These are phyloP conservation scores for Hydnum rufescens DNA, from an alignment of 768 basidiomycete species.

Conservation along the genomic window DNA sequence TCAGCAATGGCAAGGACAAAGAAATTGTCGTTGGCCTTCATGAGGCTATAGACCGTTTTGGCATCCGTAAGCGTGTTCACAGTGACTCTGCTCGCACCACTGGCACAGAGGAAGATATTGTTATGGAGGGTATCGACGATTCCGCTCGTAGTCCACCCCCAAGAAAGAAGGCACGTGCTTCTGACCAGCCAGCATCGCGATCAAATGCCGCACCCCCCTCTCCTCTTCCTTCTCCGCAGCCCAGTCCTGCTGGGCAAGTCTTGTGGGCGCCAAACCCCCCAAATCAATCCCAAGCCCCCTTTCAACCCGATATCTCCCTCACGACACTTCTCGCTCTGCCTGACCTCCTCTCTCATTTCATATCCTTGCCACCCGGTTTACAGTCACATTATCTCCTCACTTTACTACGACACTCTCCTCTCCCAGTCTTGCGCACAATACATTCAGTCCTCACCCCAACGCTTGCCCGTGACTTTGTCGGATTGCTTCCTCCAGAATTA, in stretches of 20 bases:
- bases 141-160: constrained; percentile 29
- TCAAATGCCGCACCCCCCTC: constrained; percentile 52
- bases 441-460: constrained; percentile 79
- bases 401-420: constrained; percentile 74
- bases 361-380: constrained; percentile 51
- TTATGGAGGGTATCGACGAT: constrained; percentile 60
- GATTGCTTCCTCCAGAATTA: constrained; percentile 78
- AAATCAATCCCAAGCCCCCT: constrained; percentile 42
- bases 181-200: constrained; percentile 24
- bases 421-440: constrained; percentile 76
- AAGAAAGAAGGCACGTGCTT: constrained; percentile 56
- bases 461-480: constrained; percentile 85
- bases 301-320: constrained; percentile 66
- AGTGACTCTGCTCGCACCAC: constrained; percentile 12
- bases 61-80: constrained; percentile 34
- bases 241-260: constrained; percentile 54
- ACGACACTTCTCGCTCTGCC: constrained; percentile 78
- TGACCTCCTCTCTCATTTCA: constrained; percentile 62
- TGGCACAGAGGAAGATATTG: constrained; percentile 19
- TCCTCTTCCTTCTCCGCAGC: constrained; percentile 68
- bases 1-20: constrained; percentile 32
- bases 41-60: constrained; percentile 72
- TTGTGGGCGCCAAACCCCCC: constrained; percentile 43
- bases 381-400: constrained; percentile 91
- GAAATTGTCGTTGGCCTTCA: constrained; percentile 39